A percentile compares a stretch with the other conserved stretches of the same genome.
phyloP scores from a whole-genome alignment of 192 early-diverging fungal species.

The Coemansia sp. region DNA sequence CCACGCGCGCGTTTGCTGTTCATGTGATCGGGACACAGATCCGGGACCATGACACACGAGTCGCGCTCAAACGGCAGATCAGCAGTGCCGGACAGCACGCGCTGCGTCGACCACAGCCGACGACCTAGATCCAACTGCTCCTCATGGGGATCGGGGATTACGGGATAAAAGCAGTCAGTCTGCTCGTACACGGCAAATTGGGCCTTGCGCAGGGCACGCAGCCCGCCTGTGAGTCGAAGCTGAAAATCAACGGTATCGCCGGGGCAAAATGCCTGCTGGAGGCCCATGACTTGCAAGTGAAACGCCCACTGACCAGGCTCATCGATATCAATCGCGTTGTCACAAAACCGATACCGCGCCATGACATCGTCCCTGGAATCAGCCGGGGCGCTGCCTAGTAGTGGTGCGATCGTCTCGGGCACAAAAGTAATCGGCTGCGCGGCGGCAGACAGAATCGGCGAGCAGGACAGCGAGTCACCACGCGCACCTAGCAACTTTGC shows the following conservation, averaged over 20 bases:
- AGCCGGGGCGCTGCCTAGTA: not conserved
- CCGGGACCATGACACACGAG: slow-evolving; percentile 14
- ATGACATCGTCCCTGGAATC: not conserved
- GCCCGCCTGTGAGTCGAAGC: slow-evolving; percentile 25
- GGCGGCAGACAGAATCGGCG: slow-evolving; percentile 8
- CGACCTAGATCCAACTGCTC: slow-evolving; percentile 52
- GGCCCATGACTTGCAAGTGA: slow-evolving; percentile 32
- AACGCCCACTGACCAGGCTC: slow-evolving; percentile 16
- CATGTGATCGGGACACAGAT: slow-evolving; percentile 35
- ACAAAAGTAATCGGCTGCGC: slow-evolving; percentile 33
- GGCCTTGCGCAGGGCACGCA: slow-evolving; percentile 27
- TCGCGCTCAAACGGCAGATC: slow-evolving; percentile 48
- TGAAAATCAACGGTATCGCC: slow-evolving; percentile 46
- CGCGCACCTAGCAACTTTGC: slow-evolving; percentile 26
- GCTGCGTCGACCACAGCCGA: slow-evolving; percentile 37
- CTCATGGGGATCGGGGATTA: slow-evolving; percentile 40
- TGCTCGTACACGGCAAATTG: slow-evolving; percentile 33
- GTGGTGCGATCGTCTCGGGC: slow-evolving; percentile 42
- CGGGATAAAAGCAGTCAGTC: slow-evolving; percentile 55
- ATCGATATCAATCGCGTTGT: slow-evolving; percentile 23
- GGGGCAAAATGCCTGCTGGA: slow-evolving; percentile 45
- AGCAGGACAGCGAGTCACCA: not conserved
- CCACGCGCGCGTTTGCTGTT: slow-evolving; percentile 13
- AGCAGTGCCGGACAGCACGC: slow-evolving; percentile 1
- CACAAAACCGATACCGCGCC: slow-evolving; percentile 37